Evolutionary conservation across 345 rosid genomes (phyloP).

Genomic region (Salix caprea): DNA sequence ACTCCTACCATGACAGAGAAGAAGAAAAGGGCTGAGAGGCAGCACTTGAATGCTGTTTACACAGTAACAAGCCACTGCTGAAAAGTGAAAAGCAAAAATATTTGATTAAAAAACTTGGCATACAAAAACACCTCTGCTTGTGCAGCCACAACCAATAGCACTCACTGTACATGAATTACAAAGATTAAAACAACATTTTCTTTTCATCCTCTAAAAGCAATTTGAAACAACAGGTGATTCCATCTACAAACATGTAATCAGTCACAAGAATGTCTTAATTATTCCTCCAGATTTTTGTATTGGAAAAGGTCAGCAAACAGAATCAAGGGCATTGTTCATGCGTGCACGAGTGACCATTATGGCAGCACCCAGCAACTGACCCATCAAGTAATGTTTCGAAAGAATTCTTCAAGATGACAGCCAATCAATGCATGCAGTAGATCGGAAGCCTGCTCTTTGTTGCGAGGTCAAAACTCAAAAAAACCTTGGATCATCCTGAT

Average conservation of each 20-base stretch:
- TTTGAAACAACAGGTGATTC: slow-evolving; percentile 14
- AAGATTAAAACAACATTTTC: slow-evolving; percentile 11
- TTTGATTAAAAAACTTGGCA: not conserved
- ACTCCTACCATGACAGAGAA: not conserved
- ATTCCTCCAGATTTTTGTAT: slow-evolving; percentile 20
- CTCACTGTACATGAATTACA: slow-evolving; percentile 44
- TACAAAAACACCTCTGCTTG: slow-evolving; percentile 4
- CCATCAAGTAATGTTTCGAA: slow-evolving; percentile 24
- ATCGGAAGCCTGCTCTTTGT: not conserved
- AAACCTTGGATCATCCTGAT: slow-evolving; percentile 7
- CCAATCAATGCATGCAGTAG: slow-evolving; percentile 10
- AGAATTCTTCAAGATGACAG: slow-evolving; percentile 28
- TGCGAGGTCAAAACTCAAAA: slow-evolving; percentile 7
- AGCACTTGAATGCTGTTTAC: not conserved
- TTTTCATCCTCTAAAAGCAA: slow-evolving; percentile 30
- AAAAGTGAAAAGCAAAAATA: not conserved
- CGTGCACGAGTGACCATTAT: slow-evolving; percentile 3
- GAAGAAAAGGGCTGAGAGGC: not conserved
- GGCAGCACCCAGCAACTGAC: slow-evolving; percentile 11
- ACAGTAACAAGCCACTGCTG: not conserved
- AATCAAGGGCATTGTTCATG: slow-evolving; percentile 11
- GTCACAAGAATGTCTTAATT: slow-evolving; percentile 16
- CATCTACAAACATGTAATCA: slow-evolving; percentile 37
- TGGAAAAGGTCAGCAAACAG: slow-evolving; percentile 17
- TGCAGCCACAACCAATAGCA: slow-evolving; percentile 14